A percentile compares a stretch with the other conserved stretches of the same genome.
Evolutionary conservation across 495 filamentous ascomycete species (phyloP).

Genomic region (Aspergillus saccharolyticus): DNA sequence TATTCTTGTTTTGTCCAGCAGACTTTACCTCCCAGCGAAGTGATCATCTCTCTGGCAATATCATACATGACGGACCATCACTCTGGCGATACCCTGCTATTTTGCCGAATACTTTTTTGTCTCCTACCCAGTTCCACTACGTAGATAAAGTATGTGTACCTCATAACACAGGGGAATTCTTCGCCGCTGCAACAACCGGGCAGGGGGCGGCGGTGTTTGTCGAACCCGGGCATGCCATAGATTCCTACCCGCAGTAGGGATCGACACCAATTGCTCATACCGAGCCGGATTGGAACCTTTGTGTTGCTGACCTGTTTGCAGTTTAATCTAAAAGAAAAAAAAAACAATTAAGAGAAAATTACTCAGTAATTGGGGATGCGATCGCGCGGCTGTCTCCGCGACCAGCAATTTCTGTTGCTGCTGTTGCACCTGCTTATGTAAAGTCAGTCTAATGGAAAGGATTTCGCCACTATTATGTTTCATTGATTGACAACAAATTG

Average conservation of each 20-base stretch:
- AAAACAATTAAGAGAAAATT: too few relatives aligned
- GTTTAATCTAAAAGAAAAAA: too few relatives aligned
- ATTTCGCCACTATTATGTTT: background rate
- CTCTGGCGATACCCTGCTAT: background rate
- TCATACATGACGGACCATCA: background rate
- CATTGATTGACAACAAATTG: slow-evolving; percentile 1
- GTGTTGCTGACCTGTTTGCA: slow-evolving; percentile 36
- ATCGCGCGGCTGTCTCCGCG: slow-evolving; percentile 3
- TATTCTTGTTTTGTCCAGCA: too few relatives aligned
- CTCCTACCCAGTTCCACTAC: background rate
- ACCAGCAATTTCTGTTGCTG: slow-evolving; percentile 1
- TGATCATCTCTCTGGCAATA: background rate
- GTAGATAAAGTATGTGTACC: background rate
- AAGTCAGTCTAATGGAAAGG: background rate
- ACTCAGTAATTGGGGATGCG: slow-evolving; percentile 12
- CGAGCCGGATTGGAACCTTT: slow-evolving; percentile 3
- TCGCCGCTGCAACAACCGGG: slow-evolving; percentile 16
- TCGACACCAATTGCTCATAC: slow-evolving; percentile 13
- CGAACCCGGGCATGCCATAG: slow-evolving; percentile 27
- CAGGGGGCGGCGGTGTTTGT: slow-evolving; percentile 37
- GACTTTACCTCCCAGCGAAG: background rate
- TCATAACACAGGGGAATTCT: slow-evolving; percentile 3
- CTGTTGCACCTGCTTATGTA: background rate
- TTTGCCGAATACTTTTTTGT: background rate
- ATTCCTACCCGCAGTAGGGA: slow-evolving; percentile 16